Evolutionary conservation across 1,139 yeast genomes (phyloP).

Genomic region (Hyphopichia khmerensis): DNA sequence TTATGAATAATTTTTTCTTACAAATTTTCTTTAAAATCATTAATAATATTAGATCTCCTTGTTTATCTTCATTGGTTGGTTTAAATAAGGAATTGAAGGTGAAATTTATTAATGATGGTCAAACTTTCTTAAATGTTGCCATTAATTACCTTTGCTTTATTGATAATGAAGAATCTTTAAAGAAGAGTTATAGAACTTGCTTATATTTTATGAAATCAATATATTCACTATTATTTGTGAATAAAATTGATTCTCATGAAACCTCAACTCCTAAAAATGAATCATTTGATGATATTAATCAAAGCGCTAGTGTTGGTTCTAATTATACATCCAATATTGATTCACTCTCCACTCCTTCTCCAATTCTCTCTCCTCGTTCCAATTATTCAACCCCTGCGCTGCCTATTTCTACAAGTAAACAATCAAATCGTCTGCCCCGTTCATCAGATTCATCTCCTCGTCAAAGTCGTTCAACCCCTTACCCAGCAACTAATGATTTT

Average conservation of each 20-base stretch:
- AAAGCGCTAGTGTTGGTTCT: no score
- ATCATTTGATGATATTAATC: no score
- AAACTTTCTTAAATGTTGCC: conserved; percentile 5
- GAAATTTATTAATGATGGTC: not conserved
- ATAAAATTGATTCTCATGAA: not conserved
- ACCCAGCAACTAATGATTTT: not conserved
- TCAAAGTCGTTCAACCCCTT: not conserved
- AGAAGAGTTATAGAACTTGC: conserved; percentile 3
- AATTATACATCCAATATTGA: no score
- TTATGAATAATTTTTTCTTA: conserved; percentile 8
- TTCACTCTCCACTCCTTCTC: no score
- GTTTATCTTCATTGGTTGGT: not conserved
- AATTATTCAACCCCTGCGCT: no score
- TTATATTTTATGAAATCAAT: not conserved
- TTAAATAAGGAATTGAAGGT: not conserved
- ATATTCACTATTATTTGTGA: not conserved
- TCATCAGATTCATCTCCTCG: no score
- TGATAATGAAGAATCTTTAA: conserved; percentile 8
- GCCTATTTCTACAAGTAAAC: no score
- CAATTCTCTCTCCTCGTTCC: no score
- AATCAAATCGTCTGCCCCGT: no score
- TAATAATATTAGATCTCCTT: not conserved
- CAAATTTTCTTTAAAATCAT: not conserved
- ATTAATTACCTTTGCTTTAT: conserved; percentile 11
- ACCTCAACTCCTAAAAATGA: not conserved